These are phyloP conservation scores for Plicaturopsis crispa DNA, from an alignment of 768 basidiomycete genomes.

Conservation along the genomic window DNA sequence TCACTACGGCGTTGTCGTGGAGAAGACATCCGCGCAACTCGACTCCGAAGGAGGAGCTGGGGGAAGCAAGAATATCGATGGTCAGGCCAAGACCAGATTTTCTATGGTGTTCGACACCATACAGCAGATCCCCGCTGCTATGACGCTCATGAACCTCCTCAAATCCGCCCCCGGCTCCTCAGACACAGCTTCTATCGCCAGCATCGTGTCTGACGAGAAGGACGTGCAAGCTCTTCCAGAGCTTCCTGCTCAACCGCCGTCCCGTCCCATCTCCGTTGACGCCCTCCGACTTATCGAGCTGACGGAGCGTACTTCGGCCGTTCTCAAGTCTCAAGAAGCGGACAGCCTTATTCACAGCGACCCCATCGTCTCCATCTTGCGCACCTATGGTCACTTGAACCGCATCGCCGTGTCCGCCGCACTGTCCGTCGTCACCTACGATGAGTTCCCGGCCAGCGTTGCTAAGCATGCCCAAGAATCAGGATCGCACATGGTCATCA, in stretches of 20 bases:
- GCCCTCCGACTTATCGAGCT: slow-evolving; percentile 87
- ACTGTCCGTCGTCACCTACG: slow-evolving; percentile 68
- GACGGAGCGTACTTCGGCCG: slow-evolving; percentile 79
- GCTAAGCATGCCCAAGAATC: slow-evolving; percentile 48
- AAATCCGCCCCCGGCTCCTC: slow-evolving; percentile 23
- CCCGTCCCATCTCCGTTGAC: slow-evolving; percentile 40
- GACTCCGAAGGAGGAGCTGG: slow-evolving; percentile 11
- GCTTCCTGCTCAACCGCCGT: background rate
- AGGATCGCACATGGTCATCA: slow-evolving; percentile 64
- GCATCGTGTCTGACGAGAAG: slow-evolving; percentile 16
- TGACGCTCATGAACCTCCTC: slow-evolving; percentile 75
- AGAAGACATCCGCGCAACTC: slow-evolving; percentile 1
- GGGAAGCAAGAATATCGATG: slow-evolving; percentile 15
- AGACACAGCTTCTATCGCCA: slow-evolving; percentile 1
- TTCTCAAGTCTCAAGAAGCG: slow-evolving; percentile 74
- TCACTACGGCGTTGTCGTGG: slow-evolving; percentile 16
- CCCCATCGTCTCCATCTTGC: slow-evolving; percentile 64
- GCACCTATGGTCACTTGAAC: slow-evolving; percentile 71
- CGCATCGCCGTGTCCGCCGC: slow-evolving; percentile 57
- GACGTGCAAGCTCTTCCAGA: slow-evolving; percentile 11
- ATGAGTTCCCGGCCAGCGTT: slow-evolving; percentile 66
- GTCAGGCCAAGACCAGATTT: slow-evolving; percentile 50
- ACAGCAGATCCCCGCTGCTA: slow-evolving; percentile 74
- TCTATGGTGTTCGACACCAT: slow-evolving; percentile 73
- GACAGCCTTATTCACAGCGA: slow-evolving; percentile 66